Evolutionary conservation across 1,284 basidiomycete genomes (phyloP).

Genomic region (Cryptococcus maquisensis): DNA sequence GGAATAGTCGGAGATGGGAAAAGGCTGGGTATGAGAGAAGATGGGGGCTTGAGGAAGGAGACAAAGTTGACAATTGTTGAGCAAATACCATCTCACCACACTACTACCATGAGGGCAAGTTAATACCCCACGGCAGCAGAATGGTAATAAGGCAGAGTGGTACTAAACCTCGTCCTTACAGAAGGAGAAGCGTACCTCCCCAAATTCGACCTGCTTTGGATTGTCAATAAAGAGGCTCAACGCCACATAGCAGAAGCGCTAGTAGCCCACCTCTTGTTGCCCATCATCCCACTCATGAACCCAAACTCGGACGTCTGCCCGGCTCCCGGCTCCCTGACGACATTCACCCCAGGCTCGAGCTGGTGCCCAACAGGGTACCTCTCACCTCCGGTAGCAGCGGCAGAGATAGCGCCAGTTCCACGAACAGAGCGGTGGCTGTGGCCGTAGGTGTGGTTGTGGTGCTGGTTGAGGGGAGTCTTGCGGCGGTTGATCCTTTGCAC

Average conservation of each 20-base stretch:
- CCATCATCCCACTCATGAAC: not conserved
- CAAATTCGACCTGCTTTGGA: not conserved
- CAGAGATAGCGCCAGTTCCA: not conserved
- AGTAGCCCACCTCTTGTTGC: constrained; percentile 15
- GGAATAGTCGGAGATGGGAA: not conserved
- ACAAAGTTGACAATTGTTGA: not conserved
- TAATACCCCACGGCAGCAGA: not conserved
- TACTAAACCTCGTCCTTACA: not conserved
- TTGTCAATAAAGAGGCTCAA: no score
- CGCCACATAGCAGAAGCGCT: constrained; percentile 11
- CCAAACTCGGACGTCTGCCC: not conserved
- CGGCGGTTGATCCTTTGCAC: constrained; percentile 1
- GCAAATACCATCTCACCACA: not conserved
- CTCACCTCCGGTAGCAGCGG: not conserved
- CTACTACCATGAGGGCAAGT: not conserved
- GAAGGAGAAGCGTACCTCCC: constrained; percentile 2
- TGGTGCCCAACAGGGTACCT: not conserved
- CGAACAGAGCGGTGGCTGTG: not conserved
- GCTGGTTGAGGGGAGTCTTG: not conserved
- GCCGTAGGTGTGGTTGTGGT: not conserved
- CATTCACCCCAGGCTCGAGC: constrained; percentile 21
- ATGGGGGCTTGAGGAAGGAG: constrained; percentile 1
- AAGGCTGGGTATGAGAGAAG: not conserved
- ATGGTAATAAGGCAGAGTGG: not conserved
- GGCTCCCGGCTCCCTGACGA: constrained; percentile 7